Percentiles rank a stretch among this genome's conserved stretches.
Evolutionary conservation across 2,329 filamentous ascomycete genomes (phyloP).

Genomic region (Xylariomycetidae sp.): DNA sequence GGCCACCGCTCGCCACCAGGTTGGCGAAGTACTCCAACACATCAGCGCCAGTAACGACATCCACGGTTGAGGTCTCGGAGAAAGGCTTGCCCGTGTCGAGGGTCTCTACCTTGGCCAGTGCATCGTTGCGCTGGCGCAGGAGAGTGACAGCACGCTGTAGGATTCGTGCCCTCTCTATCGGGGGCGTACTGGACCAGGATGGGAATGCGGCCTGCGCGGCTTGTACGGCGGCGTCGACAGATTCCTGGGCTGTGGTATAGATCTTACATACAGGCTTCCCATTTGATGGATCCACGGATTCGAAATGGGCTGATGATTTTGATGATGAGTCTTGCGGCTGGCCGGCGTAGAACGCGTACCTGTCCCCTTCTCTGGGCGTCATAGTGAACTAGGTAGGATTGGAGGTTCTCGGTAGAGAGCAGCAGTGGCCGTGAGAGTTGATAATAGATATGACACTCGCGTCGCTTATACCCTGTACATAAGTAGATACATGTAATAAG

Average conservation of each 20-base stretch:
- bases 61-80: constrained; percentile 79
- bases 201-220: constrained; percentile 70
- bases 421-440: too few relatives aligned
- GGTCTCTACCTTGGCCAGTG: constrained; percentile 74
- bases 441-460: background rate
- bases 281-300: constrained; percentile 70
- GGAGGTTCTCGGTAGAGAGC: too few relatives aligned
- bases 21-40: constrained; percentile 85
- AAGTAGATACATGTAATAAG: too few relatives aligned
- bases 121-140: constrained; percentile 72
- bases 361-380: constrained; percentile 26
- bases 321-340: constrained; percentile 60
- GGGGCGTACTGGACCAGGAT: constrained; percentile 70
- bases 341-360: constrained; percentile 74
- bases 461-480: too few relatives aligned
- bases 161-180: constrained; percentile 71
- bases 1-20: constrained; percentile 68
- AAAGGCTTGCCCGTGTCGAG: constrained; percentile 83
- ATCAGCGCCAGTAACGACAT: constrained; percentile 78
- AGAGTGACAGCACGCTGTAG: constrained; percentile 71
- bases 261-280: constrained; percentile 65
- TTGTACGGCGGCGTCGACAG: constrained; percentile 67
- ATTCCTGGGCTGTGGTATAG: constrained; percentile 60
- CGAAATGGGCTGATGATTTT: constrained; percentile 59
- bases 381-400: too few relatives aligned